phyloP scores from a whole-genome alignment of 768 basidiomycete genomes.

The Cystofilobasidium capitatum region DNA sequence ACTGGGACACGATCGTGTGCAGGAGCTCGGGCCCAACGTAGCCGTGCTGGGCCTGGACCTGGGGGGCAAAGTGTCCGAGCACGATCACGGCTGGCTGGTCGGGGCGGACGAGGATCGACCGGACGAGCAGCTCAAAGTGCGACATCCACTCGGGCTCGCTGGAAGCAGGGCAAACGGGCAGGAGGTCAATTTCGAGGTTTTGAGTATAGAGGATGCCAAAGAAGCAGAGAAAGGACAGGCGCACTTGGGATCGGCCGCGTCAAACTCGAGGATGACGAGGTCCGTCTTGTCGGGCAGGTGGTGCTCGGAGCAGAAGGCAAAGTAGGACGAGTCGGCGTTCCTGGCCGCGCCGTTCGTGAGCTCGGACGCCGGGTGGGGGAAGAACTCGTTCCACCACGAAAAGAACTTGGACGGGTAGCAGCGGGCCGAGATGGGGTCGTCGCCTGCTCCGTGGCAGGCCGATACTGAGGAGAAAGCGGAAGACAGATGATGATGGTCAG shows the following conservation, averaged over 20 bases:
- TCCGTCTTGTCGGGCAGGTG: conserved; percentile 91
- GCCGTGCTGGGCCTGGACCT: conserved; percentile 65
- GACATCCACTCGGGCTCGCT: conserved; percentile 65
- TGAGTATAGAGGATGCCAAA: conserved; percentile 3
- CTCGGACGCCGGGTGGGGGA: conserved; percentile 94
- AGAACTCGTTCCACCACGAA: conserved; percentile 94
- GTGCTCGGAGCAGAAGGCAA: conserved; percentile 83
- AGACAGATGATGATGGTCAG: conserved; percentile 7
- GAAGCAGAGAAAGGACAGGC: conserved; percentile 36
- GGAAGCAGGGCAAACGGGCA: conserved; percentile 14
- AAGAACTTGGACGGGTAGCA: conserved; percentile 96
- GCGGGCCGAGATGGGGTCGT: conserved; percentile 68
- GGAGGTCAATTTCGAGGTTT: neutral
- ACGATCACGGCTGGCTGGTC: conserved; percentile 86
- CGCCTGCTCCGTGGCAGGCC: conserved; percentile 84
- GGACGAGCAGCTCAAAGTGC: conserved; percentile 83
- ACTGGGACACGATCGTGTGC: conserved; percentile 85
- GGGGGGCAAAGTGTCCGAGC: conserved; percentile 90
- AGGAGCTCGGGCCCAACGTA: conserved; percentile 83
- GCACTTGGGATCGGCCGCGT: conserved; percentile 76
- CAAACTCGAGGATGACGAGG: conserved; percentile 89
- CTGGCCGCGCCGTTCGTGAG: conserved; percentile 86
- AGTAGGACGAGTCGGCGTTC: conserved; percentile 84
- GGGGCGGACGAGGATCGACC: conserved; percentile 78
- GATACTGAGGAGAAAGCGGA: conserved; percentile 53